A percentile compares a stretch with the other conserved stretches of the same genome.
Conservation (phyloP, 169 alveolate genomes). For the Perkinsus chesapeaki region DNA sequence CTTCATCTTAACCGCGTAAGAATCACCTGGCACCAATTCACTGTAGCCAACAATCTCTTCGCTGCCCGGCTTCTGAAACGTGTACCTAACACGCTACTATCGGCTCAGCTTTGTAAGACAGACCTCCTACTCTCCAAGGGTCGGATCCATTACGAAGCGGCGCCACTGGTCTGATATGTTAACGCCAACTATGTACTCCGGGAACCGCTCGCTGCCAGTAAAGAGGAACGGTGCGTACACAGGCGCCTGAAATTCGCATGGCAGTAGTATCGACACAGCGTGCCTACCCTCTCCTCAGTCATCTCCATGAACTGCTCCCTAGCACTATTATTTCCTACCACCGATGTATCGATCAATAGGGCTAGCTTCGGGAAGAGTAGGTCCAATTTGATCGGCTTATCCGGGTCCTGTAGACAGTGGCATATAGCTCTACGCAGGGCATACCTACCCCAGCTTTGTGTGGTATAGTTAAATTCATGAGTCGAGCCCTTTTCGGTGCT, state of each 20-base stretch:
- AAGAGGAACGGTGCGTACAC: background rate
- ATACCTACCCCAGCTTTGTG: background rate
- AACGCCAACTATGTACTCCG: background rate
- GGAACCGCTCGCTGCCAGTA: background rate
- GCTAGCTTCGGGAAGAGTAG: background rate
- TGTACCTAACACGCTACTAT: background rate
- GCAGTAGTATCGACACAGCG: background rate
- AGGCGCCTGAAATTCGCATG: background rate
- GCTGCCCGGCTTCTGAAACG: background rate
- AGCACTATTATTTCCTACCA: background rate
- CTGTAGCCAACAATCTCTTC: background rate
- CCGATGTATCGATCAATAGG: background rate
- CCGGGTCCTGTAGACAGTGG: background rate
- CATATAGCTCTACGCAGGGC: background rate
- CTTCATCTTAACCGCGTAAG: background rate
- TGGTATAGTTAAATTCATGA: background rate
- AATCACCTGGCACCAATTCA: background rate
- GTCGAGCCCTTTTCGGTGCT: background rate
- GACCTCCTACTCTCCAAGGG: background rate
- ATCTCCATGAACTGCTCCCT: background rate
- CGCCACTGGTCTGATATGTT: background rate
- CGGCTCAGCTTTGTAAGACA: background rate
- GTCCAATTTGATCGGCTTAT: background rate
- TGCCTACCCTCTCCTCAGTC: background rate
- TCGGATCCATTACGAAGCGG: background rate